Percentiles rank a stretch among this genome's conserved stretches.
Evolutionary conservation across 75 land plant genomes (phyloP).

Genomic region (Cunninghamia lanceolata): DNA sequence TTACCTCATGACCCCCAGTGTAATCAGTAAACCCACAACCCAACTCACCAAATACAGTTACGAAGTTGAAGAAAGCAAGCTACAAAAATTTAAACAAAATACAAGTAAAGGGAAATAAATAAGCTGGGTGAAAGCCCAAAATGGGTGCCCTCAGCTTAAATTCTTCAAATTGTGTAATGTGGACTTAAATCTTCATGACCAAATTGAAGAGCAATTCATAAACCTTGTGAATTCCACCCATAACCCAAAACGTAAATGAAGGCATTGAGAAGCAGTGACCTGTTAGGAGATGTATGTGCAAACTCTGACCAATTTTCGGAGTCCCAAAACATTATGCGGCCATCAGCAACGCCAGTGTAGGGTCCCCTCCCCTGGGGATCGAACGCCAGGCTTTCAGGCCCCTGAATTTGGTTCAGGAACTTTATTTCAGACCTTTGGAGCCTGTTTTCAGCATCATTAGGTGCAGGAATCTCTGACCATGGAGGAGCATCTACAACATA

Average conservation of each 20-base stretch:
- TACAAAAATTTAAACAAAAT: no score
- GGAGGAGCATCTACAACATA: slow-evolving; percentile 35
- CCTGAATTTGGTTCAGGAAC: slow-evolving; percentile 57
- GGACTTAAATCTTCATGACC: not conserved
- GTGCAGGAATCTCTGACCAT: slow-evolving; percentile 37
- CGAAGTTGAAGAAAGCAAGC: no score
- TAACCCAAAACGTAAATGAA: not conserved
- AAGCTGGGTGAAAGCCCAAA: no score
- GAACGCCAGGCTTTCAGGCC: slow-evolving; percentile 92
- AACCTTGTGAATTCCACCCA: not conserved
- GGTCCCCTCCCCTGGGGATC: slow-evolving; percentile 78
- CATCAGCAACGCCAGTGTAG: slow-evolving; percentile 93
- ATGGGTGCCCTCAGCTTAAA: no score
- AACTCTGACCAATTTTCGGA: slow-evolving; percentile 66
- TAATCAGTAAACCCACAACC: no score
- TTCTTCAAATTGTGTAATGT: no score
- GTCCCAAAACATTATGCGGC: slow-evolving; percentile 80
- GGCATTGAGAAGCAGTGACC: slow-evolving; percentile 27
- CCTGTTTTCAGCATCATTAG: slow-evolving; percentile 31
- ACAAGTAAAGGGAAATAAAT: no score
- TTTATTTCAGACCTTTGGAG: slow-evolving; percentile 53
- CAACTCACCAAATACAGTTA: no score
- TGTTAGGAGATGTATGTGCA: slow-evolving; percentile 69
- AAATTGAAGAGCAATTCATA: not conserved
- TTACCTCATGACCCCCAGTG: no score